Conservation (phyloP, 2,329 filamentous ascomycete species). For the Colletotrichum somersetense region DNA sequence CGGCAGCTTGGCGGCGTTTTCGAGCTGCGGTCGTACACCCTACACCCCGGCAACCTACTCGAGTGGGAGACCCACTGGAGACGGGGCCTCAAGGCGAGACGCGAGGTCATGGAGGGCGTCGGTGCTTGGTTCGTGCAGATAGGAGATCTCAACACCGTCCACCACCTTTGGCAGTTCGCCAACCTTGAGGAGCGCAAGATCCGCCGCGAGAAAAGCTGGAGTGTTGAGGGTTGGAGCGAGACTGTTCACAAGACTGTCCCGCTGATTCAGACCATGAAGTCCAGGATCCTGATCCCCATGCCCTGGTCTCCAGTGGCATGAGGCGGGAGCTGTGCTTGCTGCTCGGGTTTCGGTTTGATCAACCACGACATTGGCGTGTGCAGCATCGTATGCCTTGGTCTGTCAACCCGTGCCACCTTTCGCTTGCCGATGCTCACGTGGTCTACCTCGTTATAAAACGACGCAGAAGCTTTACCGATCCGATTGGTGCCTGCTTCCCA, state of each 20-base stretch:
- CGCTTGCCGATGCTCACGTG: conserved; percentile 4
- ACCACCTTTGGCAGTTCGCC: conserved; percentile 98
- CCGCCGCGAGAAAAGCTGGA: conserved; percentile 94
- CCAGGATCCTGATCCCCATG: conserved; percentile 91
- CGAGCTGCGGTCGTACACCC: conserved; percentile 94
- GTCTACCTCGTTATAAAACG: not conserved
- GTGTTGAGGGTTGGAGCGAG: conserved; percentile 93
- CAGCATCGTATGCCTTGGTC: conserved; percentile 2
- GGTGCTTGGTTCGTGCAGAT: conserved; percentile 99
- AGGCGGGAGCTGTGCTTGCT: conserved; percentile 27
- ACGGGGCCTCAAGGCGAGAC: conserved; percentile 86
- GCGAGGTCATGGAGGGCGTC: conserved; percentile 98
- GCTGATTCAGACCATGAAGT: conserved; percentile 96
- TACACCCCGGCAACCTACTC: conserved; percentile 93
- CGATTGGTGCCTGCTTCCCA: not conserved
- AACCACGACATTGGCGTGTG: not conserved
- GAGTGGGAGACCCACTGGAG: conserved; percentile 99
- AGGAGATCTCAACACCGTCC: conserved; percentile 95
- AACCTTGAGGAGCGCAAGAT: conserved; percentile 94
- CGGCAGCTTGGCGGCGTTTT: conserved; percentile 92
- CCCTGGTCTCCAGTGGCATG: conserved; percentile 94
- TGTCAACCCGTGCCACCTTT: not conserved
- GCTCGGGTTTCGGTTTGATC: not conserved
- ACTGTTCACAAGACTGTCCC: conserved; percentile 99
- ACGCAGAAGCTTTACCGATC: not conserved